Base-by-base conservation (phyloP, 116 monocot species). In the Papilionanthe hybrid region DNA sequence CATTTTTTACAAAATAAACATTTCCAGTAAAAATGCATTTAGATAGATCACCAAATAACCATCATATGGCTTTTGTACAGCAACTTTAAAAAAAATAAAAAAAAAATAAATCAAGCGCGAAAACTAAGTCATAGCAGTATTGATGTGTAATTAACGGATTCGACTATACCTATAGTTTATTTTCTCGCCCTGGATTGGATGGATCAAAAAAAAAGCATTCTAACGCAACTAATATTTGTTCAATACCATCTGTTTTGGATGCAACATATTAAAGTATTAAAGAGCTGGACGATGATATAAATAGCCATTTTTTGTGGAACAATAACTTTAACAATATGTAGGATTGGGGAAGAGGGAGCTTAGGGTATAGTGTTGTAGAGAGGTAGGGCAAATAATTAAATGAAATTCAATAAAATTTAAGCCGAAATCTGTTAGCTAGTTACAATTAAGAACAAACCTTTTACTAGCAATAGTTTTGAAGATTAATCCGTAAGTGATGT, bases 241-340 rank as follows among this genome's bases (percentile, higher is more conserved):
- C 13, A 56, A 19, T 56, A 66, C 22, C 27, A 66, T 66, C 27
- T 25, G 66, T n/a, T 66, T 66, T 66, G 27, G 7, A 66, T 66
- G 66, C 23, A 66, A 66, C 66, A 66, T 8, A 66, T 66, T 69
- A 69, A 69, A 17, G 1, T 8, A 66, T 66, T 69, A 69, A 69
- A 17, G 1, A 30, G 13, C 15, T 23, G 60, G 25, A 18, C 13
- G 2, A 13, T 32, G 69, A 69, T 30, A 7, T 27, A 11, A 69
- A 30, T 5, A 69, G 32, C 15, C 15, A 9, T 37, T 30, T 69
- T 69, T 17, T 32, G 4, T 69, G 3, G 1, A 69, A 69, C 10
- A 69, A 37, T 17, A 69, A 11, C 29, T 69, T 66, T 15, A 30
- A 4, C 10, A 68, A 32, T 68, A 69, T 11, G 1, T 5, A 30